Evolutionary conservation across 257 asterid species (phyloP), one percentile per base, ranked within the genome.

Genomic region (Thymus mandschuricus): DNA sequence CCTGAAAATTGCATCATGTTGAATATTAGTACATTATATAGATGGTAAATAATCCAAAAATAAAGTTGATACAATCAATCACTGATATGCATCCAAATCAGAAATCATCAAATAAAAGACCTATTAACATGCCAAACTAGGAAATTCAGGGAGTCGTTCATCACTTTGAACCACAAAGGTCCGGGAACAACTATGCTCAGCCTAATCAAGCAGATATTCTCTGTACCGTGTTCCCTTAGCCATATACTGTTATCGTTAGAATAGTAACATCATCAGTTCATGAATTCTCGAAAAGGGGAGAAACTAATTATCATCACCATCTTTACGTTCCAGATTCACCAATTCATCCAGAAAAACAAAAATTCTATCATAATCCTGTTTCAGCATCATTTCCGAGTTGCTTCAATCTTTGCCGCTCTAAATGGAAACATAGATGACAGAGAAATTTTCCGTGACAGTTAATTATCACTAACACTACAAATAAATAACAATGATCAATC

Each of bases 21-120:
- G 21, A 21, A 21, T 21, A 21, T 21, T 21, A 21, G 21, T 21
- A 21, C 21, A 21, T 21, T 21, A 51, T 7, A 49, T 27, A 63
- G 35, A 45, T 0, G 50, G 46, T 12, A 52, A 62, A 41, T 12
- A 13, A 10, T 50, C 40, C 45, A 43, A 29, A 10, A 30, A 63
- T 40, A 60, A 56, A 63, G 60, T 43, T n/a, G 64, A 46, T 71
- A 43, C 2, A 74, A 58, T 57, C 48, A 68, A 73, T 59, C 71
- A 63, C 6, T 31, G 40, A 58, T 28, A 60, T 64, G 40, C 68
- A 9, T 64, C 63, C 35, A 46, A 40, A 46, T 12, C 21, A 38
- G 54, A 50, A 29, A 8, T 46, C 60, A 71, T 3, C 49, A 12
- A 28, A 56, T 59, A 8, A 34, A 54, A 68, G 50, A 40, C 62